phyloP scores from a whole-genome alignment of 768 basidiomycete genomes.

The Lactifluus subvellereus region DNA sequence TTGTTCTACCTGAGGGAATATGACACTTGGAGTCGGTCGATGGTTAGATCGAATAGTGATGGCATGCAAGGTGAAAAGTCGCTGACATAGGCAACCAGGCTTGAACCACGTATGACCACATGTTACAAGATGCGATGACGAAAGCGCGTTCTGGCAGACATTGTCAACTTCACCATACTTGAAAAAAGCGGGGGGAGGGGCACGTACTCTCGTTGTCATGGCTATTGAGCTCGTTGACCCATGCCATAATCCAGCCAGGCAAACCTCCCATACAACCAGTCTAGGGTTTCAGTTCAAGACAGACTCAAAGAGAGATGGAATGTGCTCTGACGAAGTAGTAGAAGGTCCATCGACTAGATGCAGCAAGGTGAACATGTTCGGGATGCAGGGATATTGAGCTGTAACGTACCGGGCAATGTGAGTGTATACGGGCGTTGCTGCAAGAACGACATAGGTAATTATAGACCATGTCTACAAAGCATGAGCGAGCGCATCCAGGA shows the following conservation, averaged over 20 bases:
- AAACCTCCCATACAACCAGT: constrained; percentile 31
- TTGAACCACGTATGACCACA: constrained; percentile 33
- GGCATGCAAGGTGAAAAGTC: not conserved
- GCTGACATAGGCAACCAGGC: constrained; percentile 37
- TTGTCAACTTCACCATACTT: not conserved
- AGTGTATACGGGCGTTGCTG: constrained; percentile 32
- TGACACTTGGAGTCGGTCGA: constrained; percentile 26
- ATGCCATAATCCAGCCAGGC: constrained; percentile 34
- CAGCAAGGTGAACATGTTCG: not conserved
- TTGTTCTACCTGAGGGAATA: constrained; percentile 37
- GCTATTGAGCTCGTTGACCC: constrained; percentile 37
- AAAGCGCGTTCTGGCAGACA: constrained; percentile 33
- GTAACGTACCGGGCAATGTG: constrained; percentile 30
- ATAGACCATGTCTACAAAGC: constrained; percentile 31
- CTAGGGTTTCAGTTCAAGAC: constrained; percentile 17
- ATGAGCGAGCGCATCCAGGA: not conserved
- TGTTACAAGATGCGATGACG: constrained; percentile 35
- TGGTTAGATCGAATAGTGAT: not conserved
- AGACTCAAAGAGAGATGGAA: not conserved
- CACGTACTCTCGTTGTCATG: constrained; percentile 34
- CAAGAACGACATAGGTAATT: constrained; percentile 32
- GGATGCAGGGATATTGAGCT: not conserved
- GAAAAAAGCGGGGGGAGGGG: not conserved
- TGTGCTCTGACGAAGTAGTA: constrained; percentile 32
- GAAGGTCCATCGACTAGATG: constrained; percentile 33